phyloP scores from a whole-genome alignment of 768 basidiomycete species.

The Auricularia sp. region DNA sequence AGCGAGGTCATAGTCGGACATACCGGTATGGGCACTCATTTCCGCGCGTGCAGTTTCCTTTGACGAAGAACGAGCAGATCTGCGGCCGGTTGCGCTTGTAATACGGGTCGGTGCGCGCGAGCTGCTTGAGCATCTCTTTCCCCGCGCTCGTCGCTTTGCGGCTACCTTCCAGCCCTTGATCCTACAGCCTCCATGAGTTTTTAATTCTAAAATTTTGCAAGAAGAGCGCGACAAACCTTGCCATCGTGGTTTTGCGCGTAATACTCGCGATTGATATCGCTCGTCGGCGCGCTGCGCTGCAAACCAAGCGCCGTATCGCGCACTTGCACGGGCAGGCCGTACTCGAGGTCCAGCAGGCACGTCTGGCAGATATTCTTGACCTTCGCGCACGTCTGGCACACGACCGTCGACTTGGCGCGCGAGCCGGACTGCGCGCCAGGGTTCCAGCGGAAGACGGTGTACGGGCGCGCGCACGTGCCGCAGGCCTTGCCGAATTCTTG shows the following conservation, averaged over 20 bases:
- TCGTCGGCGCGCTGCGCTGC: slow-evolving; percentile 83
- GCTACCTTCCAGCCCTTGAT: slow-evolving; percentile 49
- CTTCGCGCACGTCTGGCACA: slow-evolving; percentile 96
- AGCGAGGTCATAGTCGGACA: slow-evolving; percentile 11
- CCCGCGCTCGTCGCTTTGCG: slow-evolving; percentile 67
- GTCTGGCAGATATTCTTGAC: slow-evolving; percentile 97
- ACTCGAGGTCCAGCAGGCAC: slow-evolving; percentile 92
- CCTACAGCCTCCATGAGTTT: not conserved
- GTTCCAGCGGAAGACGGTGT: slow-evolving; percentile 98
- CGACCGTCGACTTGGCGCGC: slow-evolving; percentile 93
- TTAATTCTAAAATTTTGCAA: too few relatives aligned
- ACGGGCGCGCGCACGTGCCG: slow-evolving; percentile 93
- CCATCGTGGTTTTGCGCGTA: slow-evolving; percentile 87
- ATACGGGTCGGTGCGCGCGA: slow-evolving; percentile 92
- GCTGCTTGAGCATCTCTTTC: slow-evolving; percentile 92
- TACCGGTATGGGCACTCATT: slow-evolving; percentile 83
- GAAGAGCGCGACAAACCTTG: slow-evolving; percentile 41
- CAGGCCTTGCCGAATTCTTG: slow-evolving; percentile 95
- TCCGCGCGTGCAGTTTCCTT: slow-evolving; percentile 91
- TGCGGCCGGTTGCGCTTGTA: slow-evolving; percentile 96
- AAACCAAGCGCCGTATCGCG: slow-evolving; percentile 87
- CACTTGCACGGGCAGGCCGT: slow-evolving; percentile 92
- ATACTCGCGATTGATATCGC: slow-evolving; percentile 94
- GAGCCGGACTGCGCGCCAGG: slow-evolving; percentile 68
- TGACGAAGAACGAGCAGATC: slow-evolving; percentile 88